Base-by-base conservation (phyloP, 495 filamentous ascomycete genomes). In the Hypoxylon perforatum region DNA sequence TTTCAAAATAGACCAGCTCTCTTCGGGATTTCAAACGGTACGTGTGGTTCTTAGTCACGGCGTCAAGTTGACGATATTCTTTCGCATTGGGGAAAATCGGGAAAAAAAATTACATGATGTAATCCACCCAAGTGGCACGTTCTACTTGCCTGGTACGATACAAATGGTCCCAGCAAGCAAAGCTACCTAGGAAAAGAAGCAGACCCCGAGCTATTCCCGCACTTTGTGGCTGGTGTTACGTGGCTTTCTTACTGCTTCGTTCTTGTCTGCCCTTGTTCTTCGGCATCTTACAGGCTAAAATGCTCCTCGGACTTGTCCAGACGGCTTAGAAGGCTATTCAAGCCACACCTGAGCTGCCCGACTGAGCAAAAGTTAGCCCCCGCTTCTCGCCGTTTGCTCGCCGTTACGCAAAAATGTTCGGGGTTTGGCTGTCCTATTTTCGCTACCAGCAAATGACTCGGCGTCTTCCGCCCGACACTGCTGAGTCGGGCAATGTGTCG, bases 191-290 rank as follows among this genome's bases (percentile, higher is more conserved):
- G n/a, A n/a, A n/a, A n/a, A 0, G 42, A 10, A 60, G 44, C 53
- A 69, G 25, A 69, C 15, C 66, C 66, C 66, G 66, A 69, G 47
- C 57, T 69, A 69, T 64, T 57, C 56, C 66, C 66, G 66, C 22
- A 21, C n/a, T n/a, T 11, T 30, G 65, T 69, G 65, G 65, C 65
- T 68, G 15, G 36, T 63, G 15, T 0, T 1, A 3, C 44, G 51
- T 57, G 63, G 63, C 57, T 61, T 50, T 45, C 25, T n/a, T 28
- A 28, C 25, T 28, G 47, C n/a, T 18, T 6, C 14, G n/a, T 28
- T 30, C 41, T 38, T 22, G 30, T 42, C 8, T 12, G 39, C n/a
- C 12, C 17, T 42, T 3, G 15, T 38, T 11, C 3, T 28, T 28
- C 25, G 25, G 25, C 11, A 21, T 36, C 57, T 53, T 22, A 63